A percentile compares a stretch with the other conserved stretches of the same genome.
These are phyloP conservation scores for Starmera caribaea DNA, from an alignment of 805 yeast genomes.

Conservation along the genomic window DNA sequence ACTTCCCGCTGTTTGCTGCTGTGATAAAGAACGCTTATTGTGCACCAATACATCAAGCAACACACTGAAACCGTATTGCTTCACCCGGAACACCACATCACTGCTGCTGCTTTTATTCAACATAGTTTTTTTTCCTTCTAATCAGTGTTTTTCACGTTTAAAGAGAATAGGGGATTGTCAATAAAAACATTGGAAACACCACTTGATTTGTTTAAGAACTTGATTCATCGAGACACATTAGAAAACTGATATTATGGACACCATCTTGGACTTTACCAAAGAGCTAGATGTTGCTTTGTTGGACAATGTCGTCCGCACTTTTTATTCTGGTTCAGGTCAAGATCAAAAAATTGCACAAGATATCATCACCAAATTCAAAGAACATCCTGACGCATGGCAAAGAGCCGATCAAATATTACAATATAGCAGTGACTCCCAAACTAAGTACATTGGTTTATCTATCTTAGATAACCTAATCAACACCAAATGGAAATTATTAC, in stretches of 20 bases:
- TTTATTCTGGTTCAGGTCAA: slow-evolving; percentile 69
- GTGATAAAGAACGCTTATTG: too few species aligned
- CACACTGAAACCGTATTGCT: too few species aligned
- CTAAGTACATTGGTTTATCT: slow-evolving; percentile 86
- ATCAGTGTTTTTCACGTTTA: too few species aligned
- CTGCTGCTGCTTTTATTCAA: too few species aligned
- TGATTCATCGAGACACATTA: too few species aligned
- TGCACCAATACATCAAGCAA: too few species aligned
- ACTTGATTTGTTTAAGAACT: too few species aligned
- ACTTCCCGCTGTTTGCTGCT: too few species aligned
- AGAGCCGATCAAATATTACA: slow-evolving; percentile 85
- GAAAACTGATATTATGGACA: slow-evolving; percentile 49
- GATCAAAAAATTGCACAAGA: slow-evolving; percentile 63
- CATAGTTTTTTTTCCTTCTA: too few species aligned
- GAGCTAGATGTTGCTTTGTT: slow-evolving; percentile 73
- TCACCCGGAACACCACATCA: too few species aligned
- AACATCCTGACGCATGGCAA: slow-evolving; percentile 93
- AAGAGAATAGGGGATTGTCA: too few species aligned
- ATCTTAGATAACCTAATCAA: slow-evolving; percentile 84
- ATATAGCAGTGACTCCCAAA: slow-evolving; percentile 66
- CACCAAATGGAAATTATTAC: slow-evolving; percentile 89
- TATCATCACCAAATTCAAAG: slow-evolving; percentile 74
- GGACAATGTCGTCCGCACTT: slow-evolving; percentile 78
- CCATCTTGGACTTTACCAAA: slow-evolving; percentile 74
- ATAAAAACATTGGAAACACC: too few species aligned